Evolutionary conservation across 2,329 filamentous ascomycete genomes (phyloP).

Genomic region (Ascochyta clinopodiicola): DNA sequence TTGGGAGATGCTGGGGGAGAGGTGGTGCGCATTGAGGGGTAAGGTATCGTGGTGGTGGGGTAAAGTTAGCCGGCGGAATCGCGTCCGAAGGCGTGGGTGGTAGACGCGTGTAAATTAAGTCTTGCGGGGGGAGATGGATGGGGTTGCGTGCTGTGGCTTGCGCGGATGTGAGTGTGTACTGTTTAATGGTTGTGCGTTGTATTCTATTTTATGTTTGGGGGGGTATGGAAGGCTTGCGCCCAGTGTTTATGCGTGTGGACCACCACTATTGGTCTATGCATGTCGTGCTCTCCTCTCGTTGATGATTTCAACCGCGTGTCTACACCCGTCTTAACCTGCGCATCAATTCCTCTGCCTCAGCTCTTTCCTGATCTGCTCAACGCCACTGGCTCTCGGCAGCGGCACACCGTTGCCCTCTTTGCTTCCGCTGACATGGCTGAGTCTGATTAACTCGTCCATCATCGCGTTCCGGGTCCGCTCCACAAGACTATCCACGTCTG

Average conservation of each 20-base stretch:
- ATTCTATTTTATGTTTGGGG: not conserved
- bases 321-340: not conserved
- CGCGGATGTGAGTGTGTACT: not conserved
- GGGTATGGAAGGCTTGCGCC: not conserved
- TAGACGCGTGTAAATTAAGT: not conserved
- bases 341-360: constrained; percentile 34
- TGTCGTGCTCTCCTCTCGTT: not conserved
- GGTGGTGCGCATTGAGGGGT: constrained; percentile 17
- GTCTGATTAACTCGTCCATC: constrained; percentile 44
- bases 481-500: constrained; percentile 44
- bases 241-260: not conserved
- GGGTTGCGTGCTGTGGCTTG: not conserved
- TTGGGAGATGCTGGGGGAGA: constrained; percentile 3
- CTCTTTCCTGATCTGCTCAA: constrained; percentile 28
- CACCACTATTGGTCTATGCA: not conserved
- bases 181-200: not conserved
- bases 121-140: not conserved
- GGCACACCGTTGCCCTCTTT: constrained; percentile 34
- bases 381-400: constrained; percentile 30
- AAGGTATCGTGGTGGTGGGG: constrained; percentile 26
- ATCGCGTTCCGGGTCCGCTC: constrained; percentile 44
- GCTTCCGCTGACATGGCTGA: constrained; percentile 35
- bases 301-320: not conserved
- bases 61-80: constrained; percentile 12
- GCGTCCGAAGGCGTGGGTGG: not conserved